Percentiles rank a stretch among this genome's conserved stretches.
Conservation (phyloP, 306 rosid species). For the Quercus agrifolia region DNA sequence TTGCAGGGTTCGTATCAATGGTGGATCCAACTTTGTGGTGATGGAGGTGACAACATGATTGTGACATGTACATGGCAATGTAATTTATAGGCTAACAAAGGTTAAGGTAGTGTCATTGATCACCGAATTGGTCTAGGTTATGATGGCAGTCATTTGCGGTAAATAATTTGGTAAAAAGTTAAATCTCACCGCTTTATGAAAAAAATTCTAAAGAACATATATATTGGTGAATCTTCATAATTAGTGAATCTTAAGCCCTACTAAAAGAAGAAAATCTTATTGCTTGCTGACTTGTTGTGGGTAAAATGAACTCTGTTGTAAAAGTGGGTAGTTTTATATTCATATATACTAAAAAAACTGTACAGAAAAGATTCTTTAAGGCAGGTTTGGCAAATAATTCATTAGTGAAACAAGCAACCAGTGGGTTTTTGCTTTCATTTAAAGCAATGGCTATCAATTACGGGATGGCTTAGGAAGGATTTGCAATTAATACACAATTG, state of each 20-base stretch:
- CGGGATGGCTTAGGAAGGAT: neutral
- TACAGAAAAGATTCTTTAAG: neutral
- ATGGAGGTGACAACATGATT: conserved; percentile 35
- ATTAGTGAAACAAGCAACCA: neutral
- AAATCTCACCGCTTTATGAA: neutral
- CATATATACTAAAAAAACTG: neutral
- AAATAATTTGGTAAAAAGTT: neutral
- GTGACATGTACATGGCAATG: conserved; percentile 23
- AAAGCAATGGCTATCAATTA: neutral
- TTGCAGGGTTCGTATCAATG: conserved; percentile 16
- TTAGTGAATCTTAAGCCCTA: neutral
- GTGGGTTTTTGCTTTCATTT: neutral
- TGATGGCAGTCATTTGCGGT: neutral
- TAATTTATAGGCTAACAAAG: neutral
- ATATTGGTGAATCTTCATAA: neutral
- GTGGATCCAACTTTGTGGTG: conserved; percentile 20
- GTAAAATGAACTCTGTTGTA: neutral
- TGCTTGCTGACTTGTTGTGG: conserved; percentile 16
- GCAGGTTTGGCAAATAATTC: neutral
- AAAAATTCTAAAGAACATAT: neutral
- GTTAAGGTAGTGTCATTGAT: conserved; percentile 12
- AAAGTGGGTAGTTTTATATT: neutral
- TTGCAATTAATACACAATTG: neutral
- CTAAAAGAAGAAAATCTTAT: conserved; percentile 23
- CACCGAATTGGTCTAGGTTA: neutral